Evolutionary conservation across 1,284 basidiomycete genomes (phyloP).

Genomic region (Cutaneotrichosporon spelunceum): DNA sequence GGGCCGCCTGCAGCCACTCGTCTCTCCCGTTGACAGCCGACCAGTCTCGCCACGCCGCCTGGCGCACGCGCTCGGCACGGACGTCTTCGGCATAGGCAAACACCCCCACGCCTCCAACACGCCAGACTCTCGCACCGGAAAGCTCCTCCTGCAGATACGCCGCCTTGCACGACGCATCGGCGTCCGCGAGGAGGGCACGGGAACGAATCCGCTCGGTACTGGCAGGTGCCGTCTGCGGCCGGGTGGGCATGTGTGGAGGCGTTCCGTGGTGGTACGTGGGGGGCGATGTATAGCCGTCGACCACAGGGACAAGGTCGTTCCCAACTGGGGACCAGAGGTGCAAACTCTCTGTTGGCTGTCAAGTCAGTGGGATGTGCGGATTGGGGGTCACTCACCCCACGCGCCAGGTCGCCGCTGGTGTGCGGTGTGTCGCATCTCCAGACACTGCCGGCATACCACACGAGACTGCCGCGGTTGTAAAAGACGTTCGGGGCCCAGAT

Average conservation of each 20-base stretch:
- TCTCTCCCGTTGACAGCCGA: slow-evolving; percentile 20
- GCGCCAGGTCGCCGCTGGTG: slow-evolving; percentile 27
- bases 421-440: slow-evolving; percentile 43
- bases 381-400: slow-evolving; percentile 10
- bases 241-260: not conserved
- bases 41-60: slow-evolving; percentile 35
- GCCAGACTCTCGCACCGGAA: slow-evolving; percentile 38
- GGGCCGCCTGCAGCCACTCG: slow-evolving; percentile 66
- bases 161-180: slow-evolving; percentile 9
- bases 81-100: slow-evolving; percentile 34
- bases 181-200: slow-evolving; percentile 17
- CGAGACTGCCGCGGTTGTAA: slow-evolving; percentile 34
- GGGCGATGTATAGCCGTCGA: slow-evolving; percentile 1
- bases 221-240: not conserved
- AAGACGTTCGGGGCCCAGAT: slow-evolving; percentile 27
- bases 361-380: not conserved
- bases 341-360: slow-evolving; percentile 34
- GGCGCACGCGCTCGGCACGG: slow-evolving; percentile 31
- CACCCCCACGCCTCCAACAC: slow-evolving; percentile 41
- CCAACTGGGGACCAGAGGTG: slow-evolving; percentile 42
- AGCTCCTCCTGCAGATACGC: slow-evolving; percentile 35
- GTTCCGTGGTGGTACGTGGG: not conserved
- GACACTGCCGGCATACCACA: slow-evolving; percentile 36
- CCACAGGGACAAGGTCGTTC: slow-evolving; percentile 8
- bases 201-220: slow-evolving; percentile 4